These are phyloP conservation scores for Kwoniella sp. DNA, from an alignment of 768 basidiomycete species.

Conservation along the genomic window DNA sequence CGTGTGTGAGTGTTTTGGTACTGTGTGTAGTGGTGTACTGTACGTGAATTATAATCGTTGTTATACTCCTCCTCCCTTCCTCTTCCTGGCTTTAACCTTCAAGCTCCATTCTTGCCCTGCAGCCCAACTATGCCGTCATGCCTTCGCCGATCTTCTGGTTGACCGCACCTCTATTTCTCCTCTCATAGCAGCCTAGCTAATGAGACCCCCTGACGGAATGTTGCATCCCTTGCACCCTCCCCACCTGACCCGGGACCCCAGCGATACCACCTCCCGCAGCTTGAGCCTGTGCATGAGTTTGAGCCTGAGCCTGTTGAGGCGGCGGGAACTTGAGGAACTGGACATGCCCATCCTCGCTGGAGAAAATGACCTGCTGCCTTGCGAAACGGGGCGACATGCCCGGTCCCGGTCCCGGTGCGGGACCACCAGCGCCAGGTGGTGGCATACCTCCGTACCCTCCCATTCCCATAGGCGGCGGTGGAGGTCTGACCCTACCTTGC, in stretches of 20 bases:
- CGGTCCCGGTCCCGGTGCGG: conserved; percentile 17
- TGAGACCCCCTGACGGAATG: conserved; percentile 14
- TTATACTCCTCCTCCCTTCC: too few species aligned
- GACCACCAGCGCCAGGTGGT: conserved; percentile 24
- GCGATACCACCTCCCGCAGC: not conserved
- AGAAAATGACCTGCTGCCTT: conserved; percentile 74
- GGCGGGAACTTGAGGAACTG: conserved; percentile 53
- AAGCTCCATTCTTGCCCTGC: too few species aligned
- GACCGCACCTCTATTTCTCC: too few species aligned
- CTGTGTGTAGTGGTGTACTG: too few species aligned
- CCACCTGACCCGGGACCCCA: not conserved
- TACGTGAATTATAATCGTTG: too few species aligned
- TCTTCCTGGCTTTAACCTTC: too few species aligned
- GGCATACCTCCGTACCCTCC: conserved; percentile 40
- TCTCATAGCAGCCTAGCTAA: not conserved
- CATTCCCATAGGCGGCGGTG: conserved; percentile 19
- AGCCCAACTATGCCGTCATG: too few species aligned
- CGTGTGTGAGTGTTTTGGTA: too few species aligned
- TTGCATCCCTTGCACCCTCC: not conserved
- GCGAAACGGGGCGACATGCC: conserved; percentile 45
- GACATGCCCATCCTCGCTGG: conserved; percentile 70
- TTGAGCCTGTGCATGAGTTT: not conserved
- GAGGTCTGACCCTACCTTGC: conserved; percentile 6
- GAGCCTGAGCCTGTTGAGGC: conserved; percentile 4
- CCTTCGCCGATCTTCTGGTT: too few species aligned